phyloP scores from a whole-genome alignment of 768 basidiomycete genomes.

The Candolleomyces efflorescens region DNA sequence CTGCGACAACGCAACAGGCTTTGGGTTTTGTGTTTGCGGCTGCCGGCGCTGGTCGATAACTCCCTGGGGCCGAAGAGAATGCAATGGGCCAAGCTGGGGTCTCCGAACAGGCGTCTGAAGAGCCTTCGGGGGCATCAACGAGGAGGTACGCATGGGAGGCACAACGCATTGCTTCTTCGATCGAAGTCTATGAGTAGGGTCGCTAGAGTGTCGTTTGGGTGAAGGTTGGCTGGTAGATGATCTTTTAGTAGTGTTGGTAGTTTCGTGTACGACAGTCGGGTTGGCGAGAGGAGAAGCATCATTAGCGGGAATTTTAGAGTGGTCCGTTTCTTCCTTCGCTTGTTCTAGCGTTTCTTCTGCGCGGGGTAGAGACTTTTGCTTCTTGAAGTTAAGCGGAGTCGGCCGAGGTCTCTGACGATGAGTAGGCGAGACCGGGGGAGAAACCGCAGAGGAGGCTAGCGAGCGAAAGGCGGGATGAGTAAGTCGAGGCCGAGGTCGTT shows the following conservation, averaged over 20 bases:
- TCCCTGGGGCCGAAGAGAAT: background rate
- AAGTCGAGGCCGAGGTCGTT: background rate
- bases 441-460: background rate
- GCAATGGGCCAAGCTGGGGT: background rate
- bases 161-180: background rate
- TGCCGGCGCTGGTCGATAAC: background rate
- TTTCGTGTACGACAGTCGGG: no score
- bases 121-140: slow-evolving; percentile 1
- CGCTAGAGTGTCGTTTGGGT: no score
- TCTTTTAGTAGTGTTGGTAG: no score
- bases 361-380: no score
- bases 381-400: no score
- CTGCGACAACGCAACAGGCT: background rate
- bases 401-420: background rate
- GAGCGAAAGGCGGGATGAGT: background rate
- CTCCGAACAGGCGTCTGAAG: slow-evolving; percentile 1
- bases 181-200: background rate
- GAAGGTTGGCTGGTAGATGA: no score
- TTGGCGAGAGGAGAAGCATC: no score
- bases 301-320: background rate
- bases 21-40: background rate
- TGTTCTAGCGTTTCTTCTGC: background rate
- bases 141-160: slow-evolving; percentile 3
- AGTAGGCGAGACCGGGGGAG: background rate
- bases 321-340: background rate